Conservation (phyloP, 441 rosid genomes). For the Rhodomyrtus psidioides region DNA sequence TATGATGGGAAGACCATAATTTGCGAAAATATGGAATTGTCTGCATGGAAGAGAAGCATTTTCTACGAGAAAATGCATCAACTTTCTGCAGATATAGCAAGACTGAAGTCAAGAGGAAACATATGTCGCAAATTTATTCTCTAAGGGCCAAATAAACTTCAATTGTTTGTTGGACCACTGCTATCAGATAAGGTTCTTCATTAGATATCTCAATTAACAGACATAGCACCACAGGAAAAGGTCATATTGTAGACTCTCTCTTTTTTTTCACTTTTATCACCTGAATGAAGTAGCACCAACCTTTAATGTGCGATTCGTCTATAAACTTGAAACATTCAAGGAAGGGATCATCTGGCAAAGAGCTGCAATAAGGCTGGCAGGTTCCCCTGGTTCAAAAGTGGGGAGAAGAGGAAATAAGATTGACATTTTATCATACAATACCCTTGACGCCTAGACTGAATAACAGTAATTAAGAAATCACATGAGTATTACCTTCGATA, state of each 20-base stretch:
- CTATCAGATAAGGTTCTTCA: neutral
- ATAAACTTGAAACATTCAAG: slow-evolving; percentile 68
- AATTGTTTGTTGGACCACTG: neutral
- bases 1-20: neutral
- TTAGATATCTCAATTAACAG: neutral
- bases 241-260: neutral
- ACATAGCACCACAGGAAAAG: neutral
- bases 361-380: slow-evolving; percentile 69
- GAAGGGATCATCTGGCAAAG: slow-evolving; percentile 78
- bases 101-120: neutral
- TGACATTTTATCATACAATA: neutral
- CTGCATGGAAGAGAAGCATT: neutral
- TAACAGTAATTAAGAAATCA: neutral
- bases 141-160: neutral
- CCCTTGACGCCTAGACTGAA: neutral
- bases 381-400: slow-evolving; percentile 44
- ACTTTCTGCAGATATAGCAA: neutral
- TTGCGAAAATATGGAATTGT: neutral
- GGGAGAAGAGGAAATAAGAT: neutral
- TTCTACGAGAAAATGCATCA: neutral
- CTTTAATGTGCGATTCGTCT: slow-evolving; percentile 42
- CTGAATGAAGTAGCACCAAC: slow-evolving; percentile 18
- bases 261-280: neutral
- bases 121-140: neutral
- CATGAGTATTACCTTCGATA: slow-evolving; percentile 43